Evolutionary conservation across 2,329 filamentous ascomycete genomes (phyloP).

Genomic region (Alternaria brassicicola): DNA sequence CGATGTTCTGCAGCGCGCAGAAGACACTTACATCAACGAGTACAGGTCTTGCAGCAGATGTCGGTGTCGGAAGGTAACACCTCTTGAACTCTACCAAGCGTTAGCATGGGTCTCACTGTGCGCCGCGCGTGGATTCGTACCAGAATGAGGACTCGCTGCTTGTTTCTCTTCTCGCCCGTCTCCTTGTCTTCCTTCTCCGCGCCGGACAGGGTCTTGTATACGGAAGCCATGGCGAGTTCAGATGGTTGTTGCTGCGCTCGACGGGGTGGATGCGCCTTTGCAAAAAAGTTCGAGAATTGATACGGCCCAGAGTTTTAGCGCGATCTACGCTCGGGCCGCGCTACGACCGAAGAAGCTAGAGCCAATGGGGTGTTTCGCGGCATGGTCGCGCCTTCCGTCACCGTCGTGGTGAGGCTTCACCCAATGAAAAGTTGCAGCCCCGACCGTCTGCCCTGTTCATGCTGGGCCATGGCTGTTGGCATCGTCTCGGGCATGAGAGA

Average conservation of each 20-base stretch:
- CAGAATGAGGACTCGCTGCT: constrained; percentile 78
- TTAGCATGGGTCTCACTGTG: constrained; percentile 24
- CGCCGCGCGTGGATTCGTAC: constrained; percentile 20
- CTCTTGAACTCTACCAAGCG: constrained; percentile 70
- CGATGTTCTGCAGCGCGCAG: neutral
- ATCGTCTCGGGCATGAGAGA: constrained; percentile 7
- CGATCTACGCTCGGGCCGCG: constrained; percentile 19
- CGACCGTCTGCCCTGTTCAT: constrained; percentile 18
- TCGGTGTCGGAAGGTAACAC: constrained; percentile 91
- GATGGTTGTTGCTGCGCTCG: constrained; percentile 19
- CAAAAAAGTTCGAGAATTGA: constrained; percentile 36
- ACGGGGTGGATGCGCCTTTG: constrained; percentile 18
- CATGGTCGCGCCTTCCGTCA: constrained; percentile 33
- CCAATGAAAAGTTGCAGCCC: constrained; percentile 26
- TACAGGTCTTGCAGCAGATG: constrained; percentile 91
- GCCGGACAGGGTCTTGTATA: constrained; percentile 62
- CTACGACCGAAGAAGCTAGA: constrained; percentile 9
- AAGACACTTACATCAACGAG: constrained; percentile 66
- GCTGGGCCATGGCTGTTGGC: constrained; percentile 9
- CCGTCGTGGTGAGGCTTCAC: constrained; percentile 19
- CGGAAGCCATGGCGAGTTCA: constrained; percentile 56
- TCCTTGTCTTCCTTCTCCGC: constrained; percentile 47
- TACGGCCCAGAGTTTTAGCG: constrained; percentile 31
- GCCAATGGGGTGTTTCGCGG: neutral
- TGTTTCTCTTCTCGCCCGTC: constrained; percentile 49